These are phyloP conservation scores for Keithomyces neogunnii DNA, from an alignment of 2,329 filamentous ascomycete genomes.

Conservation along the genomic window DNA sequence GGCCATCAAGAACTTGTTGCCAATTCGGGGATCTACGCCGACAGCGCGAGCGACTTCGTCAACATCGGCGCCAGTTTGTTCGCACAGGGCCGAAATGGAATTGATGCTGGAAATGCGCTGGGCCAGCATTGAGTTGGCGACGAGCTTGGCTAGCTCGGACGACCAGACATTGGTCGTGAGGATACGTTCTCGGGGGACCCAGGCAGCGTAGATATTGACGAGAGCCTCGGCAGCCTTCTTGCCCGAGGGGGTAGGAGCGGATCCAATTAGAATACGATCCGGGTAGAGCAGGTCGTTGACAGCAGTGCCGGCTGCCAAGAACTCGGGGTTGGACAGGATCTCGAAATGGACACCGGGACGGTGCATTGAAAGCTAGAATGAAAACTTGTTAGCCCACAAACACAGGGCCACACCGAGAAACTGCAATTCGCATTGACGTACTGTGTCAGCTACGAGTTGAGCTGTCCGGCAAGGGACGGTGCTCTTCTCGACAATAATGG, in stretches of 20 bases:
- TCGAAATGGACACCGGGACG: slow-evolving; percentile 61
- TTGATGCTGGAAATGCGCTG: slow-evolving; percentile 78
- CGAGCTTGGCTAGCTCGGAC: slow-evolving; percentile 70
- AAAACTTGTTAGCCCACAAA: not conserved
- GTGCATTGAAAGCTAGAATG: slow-evolving; percentile 42
- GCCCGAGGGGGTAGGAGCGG: slow-evolving; percentile 50
- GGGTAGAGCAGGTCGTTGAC: slow-evolving; percentile 62
- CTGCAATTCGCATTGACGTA: slow-evolving; percentile 26
- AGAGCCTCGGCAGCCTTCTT: slow-evolving; percentile 54
- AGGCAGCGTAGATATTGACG: slow-evolving; percentile 58
- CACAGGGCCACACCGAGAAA: too few relatives aligned
- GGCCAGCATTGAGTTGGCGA: slow-evolving; percentile 71
- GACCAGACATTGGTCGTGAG: slow-evolving; percentile 68
- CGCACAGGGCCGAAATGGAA: slow-evolving; percentile 71
- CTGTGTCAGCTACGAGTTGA: slow-evolving; percentile 58
- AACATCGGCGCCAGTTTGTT: slow-evolving; percentile 67
- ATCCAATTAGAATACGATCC: slow-evolving; percentile 70
- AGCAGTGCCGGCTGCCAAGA: slow-evolving; percentile 70
- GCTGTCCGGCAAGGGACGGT: slow-evolving; percentile 72
- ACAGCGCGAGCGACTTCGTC: slow-evolving; percentile 60
- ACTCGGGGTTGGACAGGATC: slow-evolving; percentile 75
- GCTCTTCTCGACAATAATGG: slow-evolving; percentile 74
- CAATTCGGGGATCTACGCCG: slow-evolving; percentile 64
- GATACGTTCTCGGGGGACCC: slow-evolving; percentile 61
- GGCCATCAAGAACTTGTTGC: slow-evolving; percentile 63